Evolutionary conservation across 2,329 filamentous ascomycete genomes (phyloP).

Genomic region (Talaromyces sp.): DNA sequence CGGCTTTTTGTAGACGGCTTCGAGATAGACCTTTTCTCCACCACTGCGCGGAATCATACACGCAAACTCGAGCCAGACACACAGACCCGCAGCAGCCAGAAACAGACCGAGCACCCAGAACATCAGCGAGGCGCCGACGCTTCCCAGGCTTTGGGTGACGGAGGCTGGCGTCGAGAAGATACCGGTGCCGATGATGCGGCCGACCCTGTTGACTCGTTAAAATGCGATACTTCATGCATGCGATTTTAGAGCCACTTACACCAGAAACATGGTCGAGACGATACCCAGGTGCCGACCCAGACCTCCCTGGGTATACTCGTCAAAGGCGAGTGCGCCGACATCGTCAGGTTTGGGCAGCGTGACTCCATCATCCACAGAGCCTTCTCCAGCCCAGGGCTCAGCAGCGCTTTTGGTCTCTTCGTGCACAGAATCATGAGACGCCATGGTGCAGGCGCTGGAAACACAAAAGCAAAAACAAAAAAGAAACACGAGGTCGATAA

Average conservation of each 20-base stretch:
- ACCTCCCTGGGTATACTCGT: slow-evolving; percentile 17
- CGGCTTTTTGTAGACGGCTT: slow-evolving; percentile 40
- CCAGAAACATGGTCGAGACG: slow-evolving; percentile 17
- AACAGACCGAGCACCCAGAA: slow-evolving; percentile 50
- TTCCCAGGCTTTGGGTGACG: slow-evolving; percentile 51
- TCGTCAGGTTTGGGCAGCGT: background rate
- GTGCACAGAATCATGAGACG: background rate
- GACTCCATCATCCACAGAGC: background rate
- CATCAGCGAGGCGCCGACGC: slow-evolving; percentile 48
- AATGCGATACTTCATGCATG: background rate
- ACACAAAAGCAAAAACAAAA: background rate
- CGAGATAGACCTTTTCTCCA: slow-evolving; percentile 45
- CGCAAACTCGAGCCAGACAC: slow-evolving; percentile 44
- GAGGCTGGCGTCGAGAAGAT: slow-evolving; percentile 53
- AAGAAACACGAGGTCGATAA: background rate
- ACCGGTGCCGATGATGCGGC: slow-evolving; percentile 34
- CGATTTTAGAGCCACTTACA: slow-evolving; percentile 15
- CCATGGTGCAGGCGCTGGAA: slow-evolving; percentile 1
- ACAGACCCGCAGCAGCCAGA: slow-evolving; percentile 42
- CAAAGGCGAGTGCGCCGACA: slow-evolving; percentile 16
- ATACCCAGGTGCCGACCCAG: slow-evolving; percentile 18
- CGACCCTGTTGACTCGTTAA: slow-evolving; percentile 28
- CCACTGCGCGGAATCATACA: slow-evolving; percentile 41
- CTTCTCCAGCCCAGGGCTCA: slow-evolving; percentile 1
- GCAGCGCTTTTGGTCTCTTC: slow-evolving; percentile 1